Conservation (phyloP, 768 basidiomycete genomes). For the Tricholoma furcatifolium region DNA sequence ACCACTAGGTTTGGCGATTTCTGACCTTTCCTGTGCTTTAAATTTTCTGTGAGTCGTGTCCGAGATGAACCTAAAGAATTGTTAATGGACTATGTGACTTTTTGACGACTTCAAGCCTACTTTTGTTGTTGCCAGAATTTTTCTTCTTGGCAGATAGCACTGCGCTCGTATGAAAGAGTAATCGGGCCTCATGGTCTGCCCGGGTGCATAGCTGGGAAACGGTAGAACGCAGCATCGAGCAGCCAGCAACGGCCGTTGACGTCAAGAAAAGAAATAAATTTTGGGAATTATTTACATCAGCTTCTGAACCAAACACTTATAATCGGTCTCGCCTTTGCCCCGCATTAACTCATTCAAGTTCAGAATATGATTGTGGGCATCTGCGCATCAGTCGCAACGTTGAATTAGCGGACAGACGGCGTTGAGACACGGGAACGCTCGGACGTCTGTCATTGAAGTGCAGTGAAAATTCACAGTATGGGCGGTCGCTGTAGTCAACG, state of each 20-base stretch:
- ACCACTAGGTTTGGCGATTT: constrained; percentile 10
- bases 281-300: not conserved
- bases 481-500: too few relatives aligned
- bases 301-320: too few relatives aligned
- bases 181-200: not conserved
- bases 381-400: too few relatives aligned
- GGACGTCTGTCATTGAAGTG: too few relatives aligned
- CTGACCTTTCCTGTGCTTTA: constrained; percentile 7
- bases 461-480: too few relatives aligned
- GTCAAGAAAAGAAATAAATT: not conserved
- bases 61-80: constrained; percentile 14
- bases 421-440: too few relatives aligned
- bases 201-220: constrained; percentile 6
- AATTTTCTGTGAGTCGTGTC: constrained; percentile 14
- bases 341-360: too few relatives aligned
- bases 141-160: not conserved
- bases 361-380: too few relatives aligned
- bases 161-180: constrained; percentile 8
- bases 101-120: not conserved
- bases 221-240: constrained; percentile 12
- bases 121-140: not conserved
- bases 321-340: too few relatives aligned
- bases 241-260: not conserved
- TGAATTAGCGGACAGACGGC: too few relatives aligned
- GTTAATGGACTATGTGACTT: too few relatives aligned